Evolutionary conservation across 2,329 filamentous ascomycete species (phyloP), one percentile per base, ranked within the genome.

Genomic region (Pestalotiopsis sp.): DNA sequence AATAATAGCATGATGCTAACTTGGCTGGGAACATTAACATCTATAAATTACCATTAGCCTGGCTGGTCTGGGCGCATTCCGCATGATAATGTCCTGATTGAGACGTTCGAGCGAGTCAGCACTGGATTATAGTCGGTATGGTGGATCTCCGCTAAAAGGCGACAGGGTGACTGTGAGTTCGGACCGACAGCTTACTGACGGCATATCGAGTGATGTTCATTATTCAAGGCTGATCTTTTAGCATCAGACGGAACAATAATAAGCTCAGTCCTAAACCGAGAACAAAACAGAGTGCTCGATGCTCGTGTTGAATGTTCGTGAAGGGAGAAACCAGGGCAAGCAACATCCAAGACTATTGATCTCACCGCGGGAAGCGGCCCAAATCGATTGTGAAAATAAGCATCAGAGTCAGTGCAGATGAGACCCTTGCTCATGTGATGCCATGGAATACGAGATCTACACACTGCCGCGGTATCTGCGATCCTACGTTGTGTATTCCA

Each of bases 301-400:
- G 45, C 45, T 52, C 45, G 45, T 52, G 45, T 52, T 52, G 45
- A 23, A 52, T 7, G 45, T n/a, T 52, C 45, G 31, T 36, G 31
- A 36, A 36, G 31, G 31, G 31, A 36, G 31, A 7, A 36, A 52
- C 11, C 9, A 14, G 59, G 12, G 17, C 27, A 39, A 20, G 14
- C 12, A n/a, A 62, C 31, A 23, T n/a, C 11, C 27, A 38, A 36
- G 14, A 36, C 17, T 62, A 27, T 36, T 59, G 57, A 20, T 62
- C 59, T 62, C 36, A 41, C 2, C 59, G 59, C 59, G 59, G n/a
- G n/a, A 62, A 17, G 25, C 36, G 61, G 20, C 39, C 61, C 27
- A 62, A 52, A 64, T 49, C 9, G 61, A 11, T 38, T 49, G 61
- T 64, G 36, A 64, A 52, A 64, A 64, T 64, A 64, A 64, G 61